Percentiles rank a stretch among this genome's conserved stretches.
These are phyloP conservation scores for Hericium alpestre DNA, from an alignment of 768 basidiomycete species.

Conservation along the genomic window DNA sequence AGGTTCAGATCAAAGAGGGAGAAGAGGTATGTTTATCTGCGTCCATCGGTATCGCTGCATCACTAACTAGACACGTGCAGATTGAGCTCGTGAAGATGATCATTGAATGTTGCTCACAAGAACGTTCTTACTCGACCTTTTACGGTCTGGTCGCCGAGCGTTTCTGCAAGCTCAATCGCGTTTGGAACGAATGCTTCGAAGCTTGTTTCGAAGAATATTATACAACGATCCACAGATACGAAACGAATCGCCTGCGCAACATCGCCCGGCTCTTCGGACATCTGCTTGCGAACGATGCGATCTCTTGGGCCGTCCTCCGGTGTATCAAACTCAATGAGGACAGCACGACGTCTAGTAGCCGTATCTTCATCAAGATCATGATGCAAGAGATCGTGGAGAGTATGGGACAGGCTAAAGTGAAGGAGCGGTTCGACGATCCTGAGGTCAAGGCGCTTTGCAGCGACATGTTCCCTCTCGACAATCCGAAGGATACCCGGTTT, in stretches of 20 bases:
- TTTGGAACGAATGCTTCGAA: slow-evolving; percentile 89
- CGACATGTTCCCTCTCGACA: slow-evolving; percentile 91
- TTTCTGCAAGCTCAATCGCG: slow-evolving; percentile 89
- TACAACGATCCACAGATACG: slow-evolving; percentile 94
- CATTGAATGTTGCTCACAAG: slow-evolving; percentile 99
- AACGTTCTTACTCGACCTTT: slow-evolving; percentile 95
- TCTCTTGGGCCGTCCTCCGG: slow-evolving; percentile 82
- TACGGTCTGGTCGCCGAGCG: slow-evolving; percentile 95
- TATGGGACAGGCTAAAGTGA: slow-evolving; percentile 81
- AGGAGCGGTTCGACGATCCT: slow-evolving; percentile 83
- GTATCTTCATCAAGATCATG: slow-evolving; percentile 97
- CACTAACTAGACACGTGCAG: slow-evolving; percentile 26
- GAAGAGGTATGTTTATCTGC: slow-evolving; percentile 59
- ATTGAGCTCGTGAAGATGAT: slow-evolving; percentile 97
- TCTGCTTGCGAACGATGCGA: slow-evolving; percentile 71
- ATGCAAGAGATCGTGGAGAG: slow-evolving; percentile 92
- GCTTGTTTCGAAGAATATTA: slow-evolving; percentile 84
- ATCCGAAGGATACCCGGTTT: slow-evolving; percentile 93
- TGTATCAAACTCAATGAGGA: slow-evolving; percentile 93
- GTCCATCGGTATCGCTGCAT: too few species aligned
- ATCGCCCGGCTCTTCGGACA: slow-evolving; percentile 97
- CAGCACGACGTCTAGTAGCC: slow-evolving; percentile 88
- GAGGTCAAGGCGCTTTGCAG: slow-evolving; percentile 63
- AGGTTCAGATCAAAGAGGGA: slow-evolving; percentile 83
- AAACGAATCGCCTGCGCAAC: slow-evolving; percentile 95